Evolutionary conservation across 805 yeast genomes (phyloP).

Genomic region (Ogataea pignaliae): DNA sequence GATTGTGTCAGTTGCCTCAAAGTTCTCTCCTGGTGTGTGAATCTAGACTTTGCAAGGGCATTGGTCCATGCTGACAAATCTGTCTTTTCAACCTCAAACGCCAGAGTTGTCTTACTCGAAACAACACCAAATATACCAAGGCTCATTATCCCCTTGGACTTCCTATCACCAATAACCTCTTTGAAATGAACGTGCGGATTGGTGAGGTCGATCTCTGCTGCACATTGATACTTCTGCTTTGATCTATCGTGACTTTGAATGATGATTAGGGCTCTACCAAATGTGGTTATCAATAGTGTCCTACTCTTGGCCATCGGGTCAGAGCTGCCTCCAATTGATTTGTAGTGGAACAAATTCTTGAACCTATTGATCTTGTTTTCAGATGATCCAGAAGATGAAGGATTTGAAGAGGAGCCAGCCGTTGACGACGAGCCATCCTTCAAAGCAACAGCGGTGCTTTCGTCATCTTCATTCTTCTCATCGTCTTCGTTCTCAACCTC

Average conservation of each 20-base stretch:
- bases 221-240: conserved; percentile 40
- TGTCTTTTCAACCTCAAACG: conserved; percentile 49
- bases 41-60: conserved; percentile 44
- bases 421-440: neutral
- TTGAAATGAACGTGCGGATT: conserved; percentile 51
- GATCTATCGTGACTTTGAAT: conserved; percentile 33
- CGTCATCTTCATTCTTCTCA: conserved; percentile 16
- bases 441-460: conserved; percentile 6
- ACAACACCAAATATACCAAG: conserved; percentile 52
- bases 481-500: conserved; percentile 15
- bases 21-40: conserved; percentile 43
- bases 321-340: conserved; percentile 1
- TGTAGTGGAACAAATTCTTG: conserved; percentile 27
- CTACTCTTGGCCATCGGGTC: conserved; percentile 37
- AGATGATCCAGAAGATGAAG: conserved; percentile 2
- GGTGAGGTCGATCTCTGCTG: conserved; percentile 50
- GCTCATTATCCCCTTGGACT: conserved; percentile 32
- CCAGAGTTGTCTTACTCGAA: conserved; percentile 50
- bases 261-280: conserved; percentile 60
- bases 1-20: conserved; percentile 21
- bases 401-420: neutral
- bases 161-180: conserved; percentile 46
- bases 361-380: conserved; percentile 19
- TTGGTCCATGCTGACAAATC: conserved; percentile 58
- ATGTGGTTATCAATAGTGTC: conserved; percentile 53